phyloP scores from a whole-genome alignment of 805 yeast genomes.

The Pichia eremophila region DNA sequence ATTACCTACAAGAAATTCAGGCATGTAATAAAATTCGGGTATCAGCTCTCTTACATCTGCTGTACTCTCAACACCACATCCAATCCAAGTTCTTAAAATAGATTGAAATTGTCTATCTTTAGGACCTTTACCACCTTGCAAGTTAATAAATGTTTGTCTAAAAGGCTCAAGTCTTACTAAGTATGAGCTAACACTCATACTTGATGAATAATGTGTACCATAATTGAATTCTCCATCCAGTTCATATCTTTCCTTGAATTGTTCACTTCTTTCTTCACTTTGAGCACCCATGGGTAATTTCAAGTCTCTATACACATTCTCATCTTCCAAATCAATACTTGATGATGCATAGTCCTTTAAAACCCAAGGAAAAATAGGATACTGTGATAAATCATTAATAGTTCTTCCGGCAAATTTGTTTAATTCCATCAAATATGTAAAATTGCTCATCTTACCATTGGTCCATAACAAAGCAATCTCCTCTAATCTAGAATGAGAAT shows the following conservation, averaged over 20 bases:
- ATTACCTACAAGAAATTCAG: slow-evolving; percentile 60
- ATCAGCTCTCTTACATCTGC: slow-evolving; percentile 83
- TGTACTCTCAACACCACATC: slow-evolving; percentile 70
- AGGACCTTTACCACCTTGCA: slow-evolving; percentile 86
- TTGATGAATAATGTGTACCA: slow-evolving; percentile 89
- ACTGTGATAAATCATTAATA: slow-evolving; percentile 80
- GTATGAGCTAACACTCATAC: slow-evolving; percentile 84
- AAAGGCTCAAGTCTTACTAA: slow-evolving; percentile 71
- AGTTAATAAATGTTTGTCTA: slow-evolving; percentile 63
- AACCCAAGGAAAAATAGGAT: slow-evolving; percentile 90
- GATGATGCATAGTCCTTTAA: slow-evolving; percentile 73
- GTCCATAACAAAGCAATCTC: slow-evolving; percentile 59
- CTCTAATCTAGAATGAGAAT: slow-evolving; percentile 45
- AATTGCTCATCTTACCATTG: slow-evolving; percentile 71
- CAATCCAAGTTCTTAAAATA: slow-evolving; percentile 67
- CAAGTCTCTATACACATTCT: slow-evolving; percentile 59
- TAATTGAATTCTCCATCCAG: slow-evolving; percentile 79
- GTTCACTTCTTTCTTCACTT: slow-evolving; percentile 43
- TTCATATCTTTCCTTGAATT: slow-evolving; percentile 63
- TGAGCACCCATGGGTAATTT: slow-evolving; percentile 93
- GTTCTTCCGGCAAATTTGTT: slow-evolving; percentile 86
- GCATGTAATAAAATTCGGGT: slow-evolving; percentile 78
- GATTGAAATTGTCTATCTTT: slow-evolving; percentile 77
- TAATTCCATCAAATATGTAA: slow-evolving; percentile 68
- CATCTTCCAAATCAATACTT: slow-evolving; percentile 53